Conservation (phyloP, 257 asterid genomes). For the Solanum chiquidenum region DNA sequence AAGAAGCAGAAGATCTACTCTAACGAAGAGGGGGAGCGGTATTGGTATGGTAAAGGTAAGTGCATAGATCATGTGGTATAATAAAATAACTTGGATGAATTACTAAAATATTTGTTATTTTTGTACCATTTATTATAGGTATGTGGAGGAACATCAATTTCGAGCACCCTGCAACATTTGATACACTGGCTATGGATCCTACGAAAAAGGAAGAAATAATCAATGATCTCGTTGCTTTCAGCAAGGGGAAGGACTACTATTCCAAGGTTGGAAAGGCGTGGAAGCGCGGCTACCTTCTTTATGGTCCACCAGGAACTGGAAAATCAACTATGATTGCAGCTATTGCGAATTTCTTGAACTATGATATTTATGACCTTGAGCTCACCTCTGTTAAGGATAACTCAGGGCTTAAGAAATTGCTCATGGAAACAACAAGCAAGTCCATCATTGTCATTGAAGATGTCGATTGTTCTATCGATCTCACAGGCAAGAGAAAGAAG, state of each 20-base stretch:
- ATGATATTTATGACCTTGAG: not conserved
- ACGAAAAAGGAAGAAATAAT: not conserved
- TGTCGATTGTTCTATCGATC: not conserved
- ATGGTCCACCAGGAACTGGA: not conserved
- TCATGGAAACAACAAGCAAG: not conserved
- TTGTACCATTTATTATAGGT: not conserved
- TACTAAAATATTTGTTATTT: not conserved
- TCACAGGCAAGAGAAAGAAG: not conserved
- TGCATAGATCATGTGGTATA: not conserved
- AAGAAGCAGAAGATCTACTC: not conserved
- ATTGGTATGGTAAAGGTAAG: not conserved
- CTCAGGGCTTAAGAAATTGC: not conserved
- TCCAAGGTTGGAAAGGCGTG: not conserved
- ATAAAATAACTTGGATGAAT: not conserved
- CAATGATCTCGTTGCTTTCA: not conserved
- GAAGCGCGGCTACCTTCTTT: not conserved
- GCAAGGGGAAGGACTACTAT: not conserved
- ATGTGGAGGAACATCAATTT: not conserved
- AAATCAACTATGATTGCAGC: slow-evolving; percentile 2
- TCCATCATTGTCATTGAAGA: not conserved
- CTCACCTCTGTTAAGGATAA: not conserved
- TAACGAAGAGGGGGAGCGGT: not conserved
- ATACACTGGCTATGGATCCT: not conserved
- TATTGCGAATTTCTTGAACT: not conserved
- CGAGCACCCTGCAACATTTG: not conserved